Evolutionary conservation across 2,329 filamentous ascomycete genomes (phyloP), one percentile per base, ranked within the genome.

Genomic region (Paracorniculantispora psalliotae): DNA sequence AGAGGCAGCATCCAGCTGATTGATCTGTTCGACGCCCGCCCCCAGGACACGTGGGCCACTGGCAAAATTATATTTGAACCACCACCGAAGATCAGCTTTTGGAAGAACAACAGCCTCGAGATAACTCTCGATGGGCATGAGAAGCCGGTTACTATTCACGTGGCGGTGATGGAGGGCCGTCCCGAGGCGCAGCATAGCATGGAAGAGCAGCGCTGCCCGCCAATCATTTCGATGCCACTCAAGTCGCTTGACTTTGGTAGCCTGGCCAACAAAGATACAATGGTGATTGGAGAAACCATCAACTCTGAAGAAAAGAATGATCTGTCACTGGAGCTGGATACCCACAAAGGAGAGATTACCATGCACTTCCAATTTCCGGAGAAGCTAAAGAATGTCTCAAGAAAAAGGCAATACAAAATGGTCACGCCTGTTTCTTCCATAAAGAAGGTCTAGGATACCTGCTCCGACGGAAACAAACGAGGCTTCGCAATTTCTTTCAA

Each of bases 191-290:
- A 21, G 21, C n/a, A 23, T 15, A 28, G 19, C 21, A 15, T 2
- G 19, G 15, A 15, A 6, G 47, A 46, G 21, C 37, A 47, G 21
- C 30, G 28, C 23, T 72, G 74, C 46, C 70, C 71, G 1, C 61
- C 67, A 23, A 67, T 67, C 21, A 71, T 81, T 69, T 75, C 67
- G 17, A 62, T 85, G 1, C 66, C 69, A 1, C 75, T 81, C 2
- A 65, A 68, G 1, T 74, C 72, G 0, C 66, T 92, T 1, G 79
- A 84, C 19, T 88, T 92, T 64, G 89, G 90, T 0, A 75, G 84
- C 43, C 78, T 85, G 72, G 65, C 79, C 1, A 72, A 78, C 1
- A 78, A 81, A 4, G 74, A 72, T 2, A 75, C 76, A 0, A 84
- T 92, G 78, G 81, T 86, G 68, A 71, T 77, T 9, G 82, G 90